phyloP scores from a whole-genome alignment of 768 basidiomycete genomes.

The Serendipita sp. region DNA sequence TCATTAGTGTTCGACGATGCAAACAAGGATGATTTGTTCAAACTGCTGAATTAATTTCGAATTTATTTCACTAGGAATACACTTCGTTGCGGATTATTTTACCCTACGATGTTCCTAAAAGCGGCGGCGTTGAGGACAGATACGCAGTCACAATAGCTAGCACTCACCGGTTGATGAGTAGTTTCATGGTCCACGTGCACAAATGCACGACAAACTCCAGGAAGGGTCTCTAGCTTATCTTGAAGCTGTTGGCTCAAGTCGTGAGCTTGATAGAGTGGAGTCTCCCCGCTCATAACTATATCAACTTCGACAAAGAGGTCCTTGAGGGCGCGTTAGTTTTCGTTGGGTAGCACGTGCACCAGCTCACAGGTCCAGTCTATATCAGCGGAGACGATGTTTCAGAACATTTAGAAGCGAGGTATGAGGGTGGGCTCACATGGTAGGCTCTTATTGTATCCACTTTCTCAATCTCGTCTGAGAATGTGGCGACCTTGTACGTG shows the following conservation, averaged over 20 bases:
- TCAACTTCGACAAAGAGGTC: conserved; percentile 93
- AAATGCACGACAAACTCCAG: conserved; percentile 84
- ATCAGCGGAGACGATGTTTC: too few relatives aligned
- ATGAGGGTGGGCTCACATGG: conserved; percentile 25
- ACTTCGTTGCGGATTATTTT: not conserved
- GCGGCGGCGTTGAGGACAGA: not conserved
- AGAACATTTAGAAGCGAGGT: too few relatives aligned
- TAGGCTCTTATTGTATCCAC: conserved; percentile 90
- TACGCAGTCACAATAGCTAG: not conserved
- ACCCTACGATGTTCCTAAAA: conserved; percentile 14
- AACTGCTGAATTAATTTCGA: too few relatives aligned
- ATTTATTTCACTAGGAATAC: too few relatives aligned
- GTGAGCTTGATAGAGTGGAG: conserved; percentile 75
- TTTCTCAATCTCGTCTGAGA: conserved; percentile 69
- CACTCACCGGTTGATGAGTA: conserved; percentile 49
- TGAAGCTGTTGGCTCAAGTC: conserved; percentile 76
- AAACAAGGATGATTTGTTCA: too few relatives aligned
- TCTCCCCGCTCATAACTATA: conserved; percentile 79
- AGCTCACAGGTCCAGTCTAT: conserved; percentile 49
- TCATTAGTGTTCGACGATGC: not conserved
- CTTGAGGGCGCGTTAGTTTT: conserved; percentile 21
- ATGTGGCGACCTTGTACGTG: conserved; percentile 86
- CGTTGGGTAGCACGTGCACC: not conserved
- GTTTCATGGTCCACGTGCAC: conserved; percentile 93
- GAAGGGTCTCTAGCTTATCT: conserved; percentile 76